Evolutionary conservation across 176 grass and related monocot genomes (phyloP).

Genomic region (Paspalum notatum): DNA sequence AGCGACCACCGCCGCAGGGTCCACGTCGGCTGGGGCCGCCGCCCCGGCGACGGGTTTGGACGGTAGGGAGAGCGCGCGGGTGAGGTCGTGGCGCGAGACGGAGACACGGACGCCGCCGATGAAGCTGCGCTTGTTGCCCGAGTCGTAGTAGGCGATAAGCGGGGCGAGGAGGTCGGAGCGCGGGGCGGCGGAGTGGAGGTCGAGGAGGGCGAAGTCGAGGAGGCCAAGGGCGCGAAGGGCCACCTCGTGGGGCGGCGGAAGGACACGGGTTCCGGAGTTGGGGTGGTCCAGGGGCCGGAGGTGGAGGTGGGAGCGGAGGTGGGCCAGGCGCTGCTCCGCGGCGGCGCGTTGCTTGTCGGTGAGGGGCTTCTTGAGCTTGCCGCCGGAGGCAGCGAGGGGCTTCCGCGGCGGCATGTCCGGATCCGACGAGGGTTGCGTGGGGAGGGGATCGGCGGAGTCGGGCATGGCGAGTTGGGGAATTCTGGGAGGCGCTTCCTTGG

Average conservation of each 20-base stretch:
- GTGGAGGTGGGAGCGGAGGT: slow-evolving; percentile 45
- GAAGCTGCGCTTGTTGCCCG: slow-evolving; percentile 59
- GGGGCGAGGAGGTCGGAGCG: slow-evolving; percentile 62
- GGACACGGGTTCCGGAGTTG: neutral
- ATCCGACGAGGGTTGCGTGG: slow-evolving; percentile 36
- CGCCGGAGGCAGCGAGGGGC: neutral
- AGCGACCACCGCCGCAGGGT: slow-evolving; percentile 39
- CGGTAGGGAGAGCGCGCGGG: slow-evolving; percentile 66
- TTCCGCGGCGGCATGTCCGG: slow-evolving; percentile 49
- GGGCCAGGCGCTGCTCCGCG: slow-evolving; percentile 52
- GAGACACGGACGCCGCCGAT: slow-evolving; percentile 53
- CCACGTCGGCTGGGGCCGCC: slow-evolving; percentile 36
- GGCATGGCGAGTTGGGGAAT: slow-evolving; percentile 42
- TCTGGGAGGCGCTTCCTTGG: slow-evolving; percentile 7
- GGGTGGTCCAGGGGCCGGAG: slow-evolving; percentile 10
- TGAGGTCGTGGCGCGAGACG: slow-evolving; percentile 59
- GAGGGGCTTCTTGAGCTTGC: slow-evolving; percentile 57
- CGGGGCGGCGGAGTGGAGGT: slow-evolving; percentile 35
- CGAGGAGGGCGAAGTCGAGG: slow-evolving; percentile 66
- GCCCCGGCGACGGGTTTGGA: slow-evolving; percentile 37
- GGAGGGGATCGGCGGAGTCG: slow-evolving; percentile 20
- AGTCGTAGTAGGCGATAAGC: slow-evolving; percentile 80
- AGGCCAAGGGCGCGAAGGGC: slow-evolving; percentile 69
- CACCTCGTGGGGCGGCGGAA: slow-evolving; percentile 50
- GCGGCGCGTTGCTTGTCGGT: slow-evolving; percentile 57